phyloP scores from a whole-genome alignment of 805 yeast genomes.

The Blastobotrys robertii region DNA sequence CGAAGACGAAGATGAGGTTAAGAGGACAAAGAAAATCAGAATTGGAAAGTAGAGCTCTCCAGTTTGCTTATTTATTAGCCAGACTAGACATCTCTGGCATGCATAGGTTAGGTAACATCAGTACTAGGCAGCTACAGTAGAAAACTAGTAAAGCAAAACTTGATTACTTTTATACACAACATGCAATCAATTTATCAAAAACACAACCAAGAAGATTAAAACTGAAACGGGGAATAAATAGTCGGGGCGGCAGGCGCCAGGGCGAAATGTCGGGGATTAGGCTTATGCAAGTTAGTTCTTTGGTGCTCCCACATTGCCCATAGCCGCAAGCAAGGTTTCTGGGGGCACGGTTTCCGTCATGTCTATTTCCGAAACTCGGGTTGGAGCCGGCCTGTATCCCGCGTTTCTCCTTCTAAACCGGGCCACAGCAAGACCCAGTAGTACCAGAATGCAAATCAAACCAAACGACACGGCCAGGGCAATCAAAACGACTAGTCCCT shows the following conservation, averaged over 20 bases:
- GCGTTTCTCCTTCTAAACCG: slow-evolving; percentile 32
- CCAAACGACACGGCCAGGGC: slow-evolving; percentile 60
- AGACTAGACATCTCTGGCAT: too few relatives aligned
- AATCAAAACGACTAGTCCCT: slow-evolving; percentile 61
- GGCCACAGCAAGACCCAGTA: slow-evolving; percentile 34
- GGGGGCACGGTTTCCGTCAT: slow-evolving; percentile 59
- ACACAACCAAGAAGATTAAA: background rate
- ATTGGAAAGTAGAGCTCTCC: background rate
- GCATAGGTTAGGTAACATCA: too few relatives aligned
- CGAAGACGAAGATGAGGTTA: slow-evolving; percentile 1
- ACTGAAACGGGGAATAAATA: slow-evolving; percentile 4
- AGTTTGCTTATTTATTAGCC: background rate
- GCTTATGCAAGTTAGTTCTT: background rate
- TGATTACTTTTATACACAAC: slow-evolving; percentile 1
- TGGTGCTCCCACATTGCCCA: slow-evolving; percentile 25
- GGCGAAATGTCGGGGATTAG: slow-evolving; percentile 1
- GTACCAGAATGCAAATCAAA: slow-evolving; percentile 33
- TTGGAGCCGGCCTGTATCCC: slow-evolving; percentile 37
- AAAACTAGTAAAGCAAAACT: background rate
- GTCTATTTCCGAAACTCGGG: slow-evolving; percentile 51
- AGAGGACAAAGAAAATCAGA: slow-evolving; percentile 3
- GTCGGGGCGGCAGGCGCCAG: background rate
- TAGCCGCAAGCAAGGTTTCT: slow-evolving; percentile 38
- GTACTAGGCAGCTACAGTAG: too few relatives aligned
- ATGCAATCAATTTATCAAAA: slow-evolving; percentile 2